Conservation (phyloP, 306 rosid genomes). For the Inga leiocalycina region DNA sequence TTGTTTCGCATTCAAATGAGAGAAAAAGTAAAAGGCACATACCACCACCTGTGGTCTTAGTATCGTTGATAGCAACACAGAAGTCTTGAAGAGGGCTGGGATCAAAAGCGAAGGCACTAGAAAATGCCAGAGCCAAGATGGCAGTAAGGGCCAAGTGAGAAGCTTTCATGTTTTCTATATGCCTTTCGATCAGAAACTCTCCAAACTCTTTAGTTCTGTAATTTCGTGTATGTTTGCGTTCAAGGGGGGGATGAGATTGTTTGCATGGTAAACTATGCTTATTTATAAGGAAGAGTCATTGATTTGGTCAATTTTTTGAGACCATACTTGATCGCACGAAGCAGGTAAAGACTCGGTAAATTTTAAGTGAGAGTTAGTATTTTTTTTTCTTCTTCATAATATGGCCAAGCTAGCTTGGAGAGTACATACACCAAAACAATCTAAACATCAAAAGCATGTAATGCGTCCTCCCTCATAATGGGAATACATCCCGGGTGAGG, state of each 20-base stretch:
- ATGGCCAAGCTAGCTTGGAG: no score
- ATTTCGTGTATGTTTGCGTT: not conserved
- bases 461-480: no score
- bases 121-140: not conserved
- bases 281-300: not conserved
- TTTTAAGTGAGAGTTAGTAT: no score
- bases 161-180: not conserved
- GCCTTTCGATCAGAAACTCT: not conserved
- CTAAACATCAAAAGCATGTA: no score
- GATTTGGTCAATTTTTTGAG: not conserved
- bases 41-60: not conserved
- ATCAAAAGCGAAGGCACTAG: conserved; percentile 38
- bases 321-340: not conserved
- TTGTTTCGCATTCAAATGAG: no score
- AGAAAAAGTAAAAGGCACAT: not conserved
- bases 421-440: no score
- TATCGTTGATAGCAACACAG: conserved; percentile 22
- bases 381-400: no score
- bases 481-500: no score
- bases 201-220: no score
- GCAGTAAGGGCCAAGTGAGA: not conserved
- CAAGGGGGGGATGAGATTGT: not conserved
- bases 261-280: no score
- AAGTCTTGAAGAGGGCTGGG: conserved; percentile 42
- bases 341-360: not conserved